Evolutionary conservation across 1,284 basidiomycete genomes (phyloP).

Genomic region (Ustilago shanxiensis): DNA sequence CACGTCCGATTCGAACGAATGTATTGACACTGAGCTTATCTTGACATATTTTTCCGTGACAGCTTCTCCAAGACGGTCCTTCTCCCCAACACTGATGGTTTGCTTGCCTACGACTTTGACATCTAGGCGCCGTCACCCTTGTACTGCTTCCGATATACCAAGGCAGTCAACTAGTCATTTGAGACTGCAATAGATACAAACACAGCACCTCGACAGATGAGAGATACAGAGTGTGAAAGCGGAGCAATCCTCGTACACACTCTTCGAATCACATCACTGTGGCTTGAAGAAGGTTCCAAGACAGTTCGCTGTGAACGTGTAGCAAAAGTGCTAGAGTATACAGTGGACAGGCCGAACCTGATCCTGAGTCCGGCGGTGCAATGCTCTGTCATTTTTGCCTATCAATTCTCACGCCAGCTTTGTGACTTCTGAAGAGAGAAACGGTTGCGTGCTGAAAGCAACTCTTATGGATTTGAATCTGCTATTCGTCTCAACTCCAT

Average conservation of each 20-base stretch:
- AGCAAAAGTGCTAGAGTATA: too few species aligned
- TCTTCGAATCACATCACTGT: neutral
- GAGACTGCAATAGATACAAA: neutral
- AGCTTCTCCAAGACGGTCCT: constrained; percentile 63
- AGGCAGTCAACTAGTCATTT: neutral
- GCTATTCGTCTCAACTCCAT: constrained; percentile 2
- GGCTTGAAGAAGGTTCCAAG: constrained; percentile 1
- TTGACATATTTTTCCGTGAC: constrained; percentile 2
- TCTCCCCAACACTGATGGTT: constrained; percentile 57
- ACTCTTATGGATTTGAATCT: neutral
- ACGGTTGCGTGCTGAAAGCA: neutral
- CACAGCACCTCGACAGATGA: neutral
- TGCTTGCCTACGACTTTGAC: constrained; percentile 65
- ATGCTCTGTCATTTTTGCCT: neutral
- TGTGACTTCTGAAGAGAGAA: constrained; percentile 4
- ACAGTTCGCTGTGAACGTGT: neutral
- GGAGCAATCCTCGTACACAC: neutral
- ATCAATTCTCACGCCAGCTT: constrained; percentile 12
- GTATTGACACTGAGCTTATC: constrained; percentile 11
- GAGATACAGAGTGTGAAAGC: constrained; percentile 8
- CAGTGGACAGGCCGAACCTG: too few species aligned
- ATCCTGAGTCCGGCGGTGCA: too few species aligned
- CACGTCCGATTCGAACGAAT: neutral
- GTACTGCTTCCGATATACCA: neutral
- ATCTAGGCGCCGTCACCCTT: constrained; percentile 16